Evolutionary conservation across 2,329 filamentous ascomycete species (phyloP).

Genomic region (Parascedosporium putredinis): DNA sequence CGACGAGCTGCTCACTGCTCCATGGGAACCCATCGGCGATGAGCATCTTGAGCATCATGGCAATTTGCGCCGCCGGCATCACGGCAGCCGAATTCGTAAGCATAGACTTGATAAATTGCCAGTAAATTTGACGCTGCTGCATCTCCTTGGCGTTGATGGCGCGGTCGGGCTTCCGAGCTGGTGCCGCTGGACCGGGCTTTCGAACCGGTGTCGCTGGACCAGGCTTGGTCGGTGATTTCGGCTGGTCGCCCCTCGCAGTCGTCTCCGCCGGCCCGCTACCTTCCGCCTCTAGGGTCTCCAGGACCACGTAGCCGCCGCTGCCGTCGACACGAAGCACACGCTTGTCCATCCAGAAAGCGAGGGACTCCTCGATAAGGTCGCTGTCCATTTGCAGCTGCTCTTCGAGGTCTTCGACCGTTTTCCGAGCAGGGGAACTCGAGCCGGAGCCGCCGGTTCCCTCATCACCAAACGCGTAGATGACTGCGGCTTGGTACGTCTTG

Average conservation of each 20-base stretch:
- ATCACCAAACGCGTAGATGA: conserved; percentile 65
- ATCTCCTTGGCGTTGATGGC: conserved; percentile 42
- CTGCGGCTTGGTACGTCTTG: conserved; percentile 74
- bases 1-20: conserved; percentile 77
- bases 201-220: conserved; percentile 10
- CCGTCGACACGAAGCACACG: conserved; percentile 49
- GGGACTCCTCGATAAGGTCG: conserved; percentile 54
- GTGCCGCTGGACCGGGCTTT: too few relatives aligned
- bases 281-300: conserved; percentile 49
- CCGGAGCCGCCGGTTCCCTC: not conserved
- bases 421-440: conserved; percentile 34
- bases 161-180: not conserved
- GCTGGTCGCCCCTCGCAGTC: too few relatives aligned
- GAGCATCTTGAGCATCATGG: conserved; percentile 92
- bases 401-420: conserved; percentile 36
- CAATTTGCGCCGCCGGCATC: conserved; percentile 72
- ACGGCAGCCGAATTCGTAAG: conserved; percentile 75
- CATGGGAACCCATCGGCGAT: conserved; percentile 82
- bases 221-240: conserved; percentile 13
- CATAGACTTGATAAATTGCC: conserved; percentile 91
- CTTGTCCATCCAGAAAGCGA: conserved; percentile 63
- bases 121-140: conserved; percentile 58
- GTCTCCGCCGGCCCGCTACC: too few relatives aligned
- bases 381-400: conserved; percentile 60
- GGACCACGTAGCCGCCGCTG: conserved; percentile 51